Percentiles rank a stretch among this genome's conserved stretches.
Evolutionary conservation across 2,329 filamentous ascomycete species (phyloP).

Genomic region (Hymenoscyphus linearis): DNA sequence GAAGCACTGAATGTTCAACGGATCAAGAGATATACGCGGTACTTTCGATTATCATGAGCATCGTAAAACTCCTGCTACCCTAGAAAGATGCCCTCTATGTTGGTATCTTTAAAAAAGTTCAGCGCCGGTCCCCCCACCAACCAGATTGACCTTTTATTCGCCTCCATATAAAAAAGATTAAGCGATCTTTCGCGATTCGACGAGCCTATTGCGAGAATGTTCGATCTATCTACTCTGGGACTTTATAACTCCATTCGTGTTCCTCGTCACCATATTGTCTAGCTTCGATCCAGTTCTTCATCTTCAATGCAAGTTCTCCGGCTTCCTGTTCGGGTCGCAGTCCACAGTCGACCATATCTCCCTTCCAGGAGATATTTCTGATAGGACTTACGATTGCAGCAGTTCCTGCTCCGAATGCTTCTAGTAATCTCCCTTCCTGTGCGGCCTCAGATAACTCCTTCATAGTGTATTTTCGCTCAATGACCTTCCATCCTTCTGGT

Average conservation of each 20-base stretch:
- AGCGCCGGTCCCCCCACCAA: neutral
- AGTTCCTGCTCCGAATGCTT: constrained; percentile 91
- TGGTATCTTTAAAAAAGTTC: neutral
- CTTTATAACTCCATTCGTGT: constrained; percentile 77
- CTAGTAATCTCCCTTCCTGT: constrained; percentile 77
- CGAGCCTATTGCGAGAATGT: neutral
- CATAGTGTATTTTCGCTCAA: constrained; percentile 92
- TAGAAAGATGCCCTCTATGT: neutral
- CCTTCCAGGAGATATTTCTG: constrained; percentile 83
- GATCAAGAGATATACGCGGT: neutral
- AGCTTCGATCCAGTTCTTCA: constrained; percentile 95
- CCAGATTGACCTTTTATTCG: neutral
- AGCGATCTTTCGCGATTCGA: neutral
- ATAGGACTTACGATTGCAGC: constrained; percentile 92
- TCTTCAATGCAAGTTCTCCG: constrained; percentile 74
- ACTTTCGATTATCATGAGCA: neutral
- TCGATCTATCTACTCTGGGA: constrained; percentile 14
- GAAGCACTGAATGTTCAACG: neutral
- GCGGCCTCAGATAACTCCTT: constrained; percentile 74
- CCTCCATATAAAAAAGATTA: neutral
- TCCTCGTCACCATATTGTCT: constrained; percentile 94
- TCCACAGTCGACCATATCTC: constrained; percentile 75
- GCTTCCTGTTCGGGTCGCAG: constrained; percentile 77
- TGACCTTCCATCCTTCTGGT: constrained; percentile 82
- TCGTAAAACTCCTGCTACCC: neutral